Base-by-base conservation (phyloP, 1,139 yeast species). In the Saccharomycopsis hybrid region DNA sequence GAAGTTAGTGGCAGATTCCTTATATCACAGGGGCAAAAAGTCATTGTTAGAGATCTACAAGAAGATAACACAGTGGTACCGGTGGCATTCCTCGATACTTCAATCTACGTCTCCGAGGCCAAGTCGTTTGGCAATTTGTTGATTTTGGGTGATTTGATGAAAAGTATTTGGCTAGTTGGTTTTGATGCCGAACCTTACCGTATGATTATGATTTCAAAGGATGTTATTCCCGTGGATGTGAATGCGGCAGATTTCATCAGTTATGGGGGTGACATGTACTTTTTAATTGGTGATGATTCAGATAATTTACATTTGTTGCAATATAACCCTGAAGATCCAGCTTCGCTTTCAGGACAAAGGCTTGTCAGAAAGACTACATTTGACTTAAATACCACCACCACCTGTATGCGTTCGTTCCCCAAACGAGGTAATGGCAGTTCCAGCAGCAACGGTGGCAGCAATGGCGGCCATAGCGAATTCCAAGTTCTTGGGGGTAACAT, bases 251-350 rank as follows among this genome's bases (percentile, higher is more conserved):
- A 54, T 33, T 53, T 53, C 32, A 68, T 88, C 35, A 78, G 82
- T 18, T 77, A 79, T 55, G 85, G 82, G 54, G 85, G 85, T 18
- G 85, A 84, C 48, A 67, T 90, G 3, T 80, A 66, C 58, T 72
- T 88, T 45, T 70, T 82, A 2, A 75, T 83, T 18, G 86, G 90
- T 1, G 97, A 90, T 63, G 75, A 78, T 50, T 74, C 80, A 49
- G 77, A 80, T 39, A 73, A 77, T n/a, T 62, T 92, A 38, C 96
- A 88, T 62, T 63, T 92, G 13, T 67, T 89, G 38, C 88, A 87
- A 60, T 92, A 86, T 63, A 95, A 92, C 56, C 98, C 98, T 0
- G 97, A 89, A 59, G 96, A 88, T 62, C 86, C 95, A 0, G 71
- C 76, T 18, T 86, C 97, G 0, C 68, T 81, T 33, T 82, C 88